Evolutionary conservation across 148 eudicot genomes (phyloP).

Genomic region (Rhododendron ferrugineum): DNA sequence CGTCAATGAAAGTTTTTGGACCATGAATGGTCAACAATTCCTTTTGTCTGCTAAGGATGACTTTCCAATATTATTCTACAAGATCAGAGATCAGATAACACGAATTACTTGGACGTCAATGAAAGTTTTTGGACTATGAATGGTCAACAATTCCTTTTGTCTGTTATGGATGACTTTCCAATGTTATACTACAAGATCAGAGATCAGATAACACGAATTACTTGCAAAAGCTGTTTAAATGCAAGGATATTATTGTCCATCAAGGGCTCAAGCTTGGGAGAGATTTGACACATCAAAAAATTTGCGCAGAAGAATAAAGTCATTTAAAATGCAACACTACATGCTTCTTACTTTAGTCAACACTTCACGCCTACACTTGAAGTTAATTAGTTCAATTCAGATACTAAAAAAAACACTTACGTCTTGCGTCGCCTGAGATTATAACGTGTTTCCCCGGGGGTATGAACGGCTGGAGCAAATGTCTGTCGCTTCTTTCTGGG

Average conservation of each 20-base stretch:
- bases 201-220: neutral
- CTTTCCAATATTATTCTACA: neutral
- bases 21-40: neutral
- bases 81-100: neutral
- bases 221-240: neutral
- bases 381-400: neutral
- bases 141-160: neutral
- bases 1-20: neutral
- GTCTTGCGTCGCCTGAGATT: constrained; percentile 69
- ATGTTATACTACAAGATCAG: neutral
- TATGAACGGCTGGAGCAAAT: constrained; percentile 36
- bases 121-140: neutral
- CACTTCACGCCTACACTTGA: neutral
- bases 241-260: neutral
- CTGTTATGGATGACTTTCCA: neutral
- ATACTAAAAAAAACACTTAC: constrained; percentile 42
- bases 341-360: neutral
- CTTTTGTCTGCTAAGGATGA: neutral
- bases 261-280: neutral
- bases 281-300: neutral
- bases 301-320: neutral
- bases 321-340: neutral
- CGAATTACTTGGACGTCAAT: too few relatives aligned
- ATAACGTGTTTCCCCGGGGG: constrained; percentile 69
- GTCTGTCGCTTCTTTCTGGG: constrained; percentile 67